Base-by-base conservation (phyloP, 768 basidiomycete genomes). In the Calocera cornea region DNA sequence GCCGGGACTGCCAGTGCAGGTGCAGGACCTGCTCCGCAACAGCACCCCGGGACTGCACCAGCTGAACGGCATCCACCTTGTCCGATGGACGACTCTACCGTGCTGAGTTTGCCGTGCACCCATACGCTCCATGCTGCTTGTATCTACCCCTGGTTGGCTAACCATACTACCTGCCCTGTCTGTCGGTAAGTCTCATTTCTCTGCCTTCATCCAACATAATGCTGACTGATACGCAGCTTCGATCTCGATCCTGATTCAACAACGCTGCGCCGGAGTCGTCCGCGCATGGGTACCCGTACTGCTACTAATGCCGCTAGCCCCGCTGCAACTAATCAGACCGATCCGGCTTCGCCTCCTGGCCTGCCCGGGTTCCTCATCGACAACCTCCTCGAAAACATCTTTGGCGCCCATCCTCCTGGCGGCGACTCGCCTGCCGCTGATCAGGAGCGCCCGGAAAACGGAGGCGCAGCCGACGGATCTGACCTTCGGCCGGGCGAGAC, bases 121-220 rank as follows among this genome's bases (percentile, higher is more conserved):
- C 54, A 60, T 60, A 60, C 54, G 2, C 31, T 60, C 7, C 54
- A 60, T 22, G 54, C 54, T 12, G 54, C 54, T 33, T 60, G 54
- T 60, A 60, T 60, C 10, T 60, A 29, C 19, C 54, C 54, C 2
- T 60, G 54, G 54, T 33, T 60, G 54, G 54, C 14, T 12, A 60
- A 60, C 22, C 54, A 60, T 19, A 60, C 54, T 29, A 60, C 54
- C 54, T 60, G 54, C 22, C 54, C 54, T 60, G 54, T 60, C 54
- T 60, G 54, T 22, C 54, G 54, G 54, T 60, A 22, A 60, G 54
- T 33, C 27, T 5, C 14, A 11, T 60, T 19, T 2, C 19, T 60
- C 54, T 60, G 14, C 2, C 24, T 60, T 60, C 31, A 19, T 16
- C 31, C 5, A 16, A 31, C 27, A 12, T 27, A 7, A 5, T 29